These are phyloP conservation scores for Friedmanniomyces endolithicus DNA, from an alignment of 495 filamentous ascomycete genomes.

Conservation along the genomic window DNA sequence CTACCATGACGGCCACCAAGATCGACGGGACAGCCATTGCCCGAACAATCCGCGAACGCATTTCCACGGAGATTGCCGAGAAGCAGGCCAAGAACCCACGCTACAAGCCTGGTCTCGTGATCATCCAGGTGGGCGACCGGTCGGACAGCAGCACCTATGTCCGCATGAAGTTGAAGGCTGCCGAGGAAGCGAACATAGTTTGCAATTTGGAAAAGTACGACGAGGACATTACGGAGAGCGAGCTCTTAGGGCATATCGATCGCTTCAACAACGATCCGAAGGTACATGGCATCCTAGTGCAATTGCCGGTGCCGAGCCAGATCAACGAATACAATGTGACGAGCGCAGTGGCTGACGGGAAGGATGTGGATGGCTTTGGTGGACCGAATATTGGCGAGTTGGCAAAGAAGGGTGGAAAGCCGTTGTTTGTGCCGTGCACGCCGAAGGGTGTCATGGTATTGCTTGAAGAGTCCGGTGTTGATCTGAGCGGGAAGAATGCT, in stretches of 20 bases:
- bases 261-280: conserved; percentile 74
- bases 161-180: conserved; percentile 97
- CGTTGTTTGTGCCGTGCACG: conserved; percentile 84
- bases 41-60: conserved; percentile 66
- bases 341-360: conserved; percentile 77
- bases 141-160: conserved; percentile 98
- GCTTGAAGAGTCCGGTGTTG: conserved; percentile 67
- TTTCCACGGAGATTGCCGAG: conserved; percentile 66
- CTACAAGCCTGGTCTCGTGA: conserved; percentile 78
- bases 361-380: conserved; percentile 97
- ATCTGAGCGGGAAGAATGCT: conserved; percentile 78
- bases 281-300: conserved; percentile 87
- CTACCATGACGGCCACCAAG: conserved; percentile 70
- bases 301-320: conserved; percentile 77
- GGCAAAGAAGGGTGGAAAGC: conserved; percentile 80
- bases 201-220: conserved; percentile 76
- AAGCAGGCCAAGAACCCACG: conserved; percentile 70
- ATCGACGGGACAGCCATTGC: conserved; percentile 95
- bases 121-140: conserved; percentile 87
- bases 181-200: conserved; percentile 83
- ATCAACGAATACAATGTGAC: conserved; percentile 84
- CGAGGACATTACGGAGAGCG: conserved; percentile 67
- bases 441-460: conserved; percentile 95
- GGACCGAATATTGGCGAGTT: conserved; percentile 87
- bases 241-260: conserved; percentile 70